Base-by-base conservation (phyloP, 805 yeast genomes). In the Metschnikowia sp. region DNA sequence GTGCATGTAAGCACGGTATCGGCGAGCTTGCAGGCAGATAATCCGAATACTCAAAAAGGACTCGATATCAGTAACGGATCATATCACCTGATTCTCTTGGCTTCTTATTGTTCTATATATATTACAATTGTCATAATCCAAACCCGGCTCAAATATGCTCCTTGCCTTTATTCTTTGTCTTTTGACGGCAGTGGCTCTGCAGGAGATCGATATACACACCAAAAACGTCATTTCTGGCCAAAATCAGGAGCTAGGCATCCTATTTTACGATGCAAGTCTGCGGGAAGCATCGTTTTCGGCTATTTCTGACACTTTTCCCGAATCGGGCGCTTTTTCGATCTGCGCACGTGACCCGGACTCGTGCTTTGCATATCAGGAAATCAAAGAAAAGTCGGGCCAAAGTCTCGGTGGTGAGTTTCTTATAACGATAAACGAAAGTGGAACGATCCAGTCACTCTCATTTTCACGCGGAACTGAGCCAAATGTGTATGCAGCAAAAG, bases 321-420 rank as follows among this genome's bases (percentile, higher is more conserved):
- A 39, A 6, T 34, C 19, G 9, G 59, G 56, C 11, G 56, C 40
- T 8, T 59, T 59, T 49, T 65, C 69, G 41, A 40, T 69, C 39
- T 74, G 75, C 10, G 68, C 75, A 22, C 48, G 53, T 7, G 69
- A 64, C 42, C 36, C 68, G 6, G 40, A 3, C 13, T 47, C 53
- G 7, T 72, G 76, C 44, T 68, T 72, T 46, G 48, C 61, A 6
- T 61, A 56, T 26, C 48, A 43, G 34, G 54, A 55, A 38, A 29
- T 40, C 28, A 38, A 32, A 8, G 39, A 19, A 10, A 19, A 29
- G 10, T 13, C 11, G 13, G 18, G 18, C 10, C 10, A 22, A 5
- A 33, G 11, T 5, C 38, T 53, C 12, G 39, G 29, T 8, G 59
- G 59, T 5, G 36, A 41, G 8, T 55, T 55, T 42, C 47, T 37